Evolutionary conservation across 78 protist genomes (phyloP).

Genomic region (Dictyostelium capitatum): DNA sequence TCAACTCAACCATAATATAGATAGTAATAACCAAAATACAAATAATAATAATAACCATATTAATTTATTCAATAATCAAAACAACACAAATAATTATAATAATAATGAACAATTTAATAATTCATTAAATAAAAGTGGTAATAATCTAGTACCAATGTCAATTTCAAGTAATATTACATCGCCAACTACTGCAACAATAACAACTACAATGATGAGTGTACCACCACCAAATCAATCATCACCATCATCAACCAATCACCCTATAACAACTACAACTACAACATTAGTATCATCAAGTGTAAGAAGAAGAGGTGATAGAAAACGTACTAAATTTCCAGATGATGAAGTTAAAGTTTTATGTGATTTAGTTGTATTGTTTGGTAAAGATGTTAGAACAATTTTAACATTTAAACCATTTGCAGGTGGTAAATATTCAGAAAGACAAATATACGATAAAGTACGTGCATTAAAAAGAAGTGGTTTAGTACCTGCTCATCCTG

Average conservation of each 20-base stretch:
- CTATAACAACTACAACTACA: neutral
- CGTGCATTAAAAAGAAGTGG: slow-evolving; percentile 6
- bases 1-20: too few relatives aligned
- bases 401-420: neutral
- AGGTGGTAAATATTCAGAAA: neutral
- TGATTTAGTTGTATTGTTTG: slow-evolving; percentile 21
- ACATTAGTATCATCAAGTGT: neutral
- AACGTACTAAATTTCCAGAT: slow-evolving; percentile 13
- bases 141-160: neutral
- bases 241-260: neutral
- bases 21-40: neutral
- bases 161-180: neutral
- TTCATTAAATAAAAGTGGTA: too few relatives aligned
- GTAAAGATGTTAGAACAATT: neutral
- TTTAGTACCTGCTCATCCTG: neutral
- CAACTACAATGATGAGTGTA: neutral
- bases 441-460: slow-evolving; percentile 27
- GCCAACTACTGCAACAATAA: neutral
- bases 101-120: neutral
- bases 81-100: neutral
- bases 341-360: neutral
- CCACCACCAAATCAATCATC: neutral
- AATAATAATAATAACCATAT: neutral
- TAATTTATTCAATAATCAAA: neutral
- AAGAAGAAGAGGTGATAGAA: neutral